Evolutionary conservation across 2,329 filamentous ascomycete species (phyloP), one percentile per base, ranked within the genome.

Genomic region (Parastagonospora avenae): DNA sequence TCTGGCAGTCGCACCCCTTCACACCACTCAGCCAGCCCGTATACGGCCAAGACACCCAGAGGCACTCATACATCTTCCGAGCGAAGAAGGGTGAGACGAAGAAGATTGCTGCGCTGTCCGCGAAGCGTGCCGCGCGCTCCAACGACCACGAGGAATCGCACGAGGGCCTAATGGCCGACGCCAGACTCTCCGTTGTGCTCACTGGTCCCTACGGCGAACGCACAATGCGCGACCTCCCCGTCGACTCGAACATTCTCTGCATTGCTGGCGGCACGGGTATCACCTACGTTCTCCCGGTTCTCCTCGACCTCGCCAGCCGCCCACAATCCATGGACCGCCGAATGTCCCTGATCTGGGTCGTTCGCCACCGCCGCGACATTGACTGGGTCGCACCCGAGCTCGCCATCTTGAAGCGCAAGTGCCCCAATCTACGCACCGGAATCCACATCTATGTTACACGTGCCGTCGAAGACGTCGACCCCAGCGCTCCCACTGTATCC

Each of bases 1-100:
- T 90, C 60, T 90, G 86, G 85, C 87, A 91, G 70, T 85, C 85
- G 0, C 88, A 91, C 62, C 88, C 88, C 0, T 88, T 90, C 64
- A 75, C 85, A 4, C 65, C 61, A 8, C 65, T 65, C 45, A 69
- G 63, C 14, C 58, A 55, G 3, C 66, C 66, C 2, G 49, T 66
- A 0, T 64, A 55, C 12, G 62, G 64, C 11, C 52, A 62, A 12
- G 59, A 66, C 16, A 53, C 54, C 11, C 67, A 67, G 50, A 47
- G 50, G 7, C 70, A 73, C 48, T 66, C 63, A 1, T 73, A 73
- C 57, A 66, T 73, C 19, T 72, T 72, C 61, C 70, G 70, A 37
- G 66, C 68, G 10, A 66, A 65, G 37, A 64, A 63, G 32, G 70
- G 70, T 8, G 68, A 73, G 40, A 73, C 70, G 2, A 61, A 57